These are phyloP conservation scores for Spiraea crenata DNA, from an alignment of 331 rosid genomes.

Conservation along the genomic window DNA sequence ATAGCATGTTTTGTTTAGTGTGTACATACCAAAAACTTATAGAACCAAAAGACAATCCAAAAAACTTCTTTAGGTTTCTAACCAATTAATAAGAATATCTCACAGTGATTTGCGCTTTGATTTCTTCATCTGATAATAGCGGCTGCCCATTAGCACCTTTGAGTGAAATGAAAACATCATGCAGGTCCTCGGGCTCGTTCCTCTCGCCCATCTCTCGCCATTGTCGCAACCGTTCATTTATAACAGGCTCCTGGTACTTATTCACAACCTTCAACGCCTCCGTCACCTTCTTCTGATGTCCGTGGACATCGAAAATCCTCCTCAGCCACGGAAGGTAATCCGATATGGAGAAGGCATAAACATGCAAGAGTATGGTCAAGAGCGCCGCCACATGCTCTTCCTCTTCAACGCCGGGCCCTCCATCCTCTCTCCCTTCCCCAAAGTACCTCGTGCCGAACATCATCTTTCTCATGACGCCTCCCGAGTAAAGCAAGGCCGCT, in stretches of 20 bases:
- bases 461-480: no score
- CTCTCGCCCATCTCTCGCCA: slow-evolving; percentile 25
- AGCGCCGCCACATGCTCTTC: slow-evolving; percentile 23
- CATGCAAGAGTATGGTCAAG: slow-evolving; percentile 6
- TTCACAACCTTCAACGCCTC: slow-evolving; percentile 18
- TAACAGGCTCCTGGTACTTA: slow-evolving; percentile 28
- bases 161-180: slow-evolving; percentile 37
- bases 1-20: no score
- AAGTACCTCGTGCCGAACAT: slow-evolving; percentile 1
- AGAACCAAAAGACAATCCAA: no score
- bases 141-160: slow-evolving; percentile 32
- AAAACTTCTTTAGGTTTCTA: no score
- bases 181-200: slow-evolving; percentile 31
- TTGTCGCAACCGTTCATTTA: slow-evolving; percentile 30
- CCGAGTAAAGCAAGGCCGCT: no score
- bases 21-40: no score
- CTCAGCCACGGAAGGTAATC: slow-evolving; percentile 12
- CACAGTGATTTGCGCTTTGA: slow-evolving; percentile 18
- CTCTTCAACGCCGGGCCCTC: slow-evolving; percentile 17
- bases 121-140: slow-evolving; percentile 30
- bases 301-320: no score
- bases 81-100: neutral
- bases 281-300: no score
- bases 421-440: slow-evolving; percentile 17
- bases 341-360: slow-evolving; percentile 17